Evolutionary conservation across 345 rosid genomes (phyloP).

Genomic region (Geranium brycei): DNA sequence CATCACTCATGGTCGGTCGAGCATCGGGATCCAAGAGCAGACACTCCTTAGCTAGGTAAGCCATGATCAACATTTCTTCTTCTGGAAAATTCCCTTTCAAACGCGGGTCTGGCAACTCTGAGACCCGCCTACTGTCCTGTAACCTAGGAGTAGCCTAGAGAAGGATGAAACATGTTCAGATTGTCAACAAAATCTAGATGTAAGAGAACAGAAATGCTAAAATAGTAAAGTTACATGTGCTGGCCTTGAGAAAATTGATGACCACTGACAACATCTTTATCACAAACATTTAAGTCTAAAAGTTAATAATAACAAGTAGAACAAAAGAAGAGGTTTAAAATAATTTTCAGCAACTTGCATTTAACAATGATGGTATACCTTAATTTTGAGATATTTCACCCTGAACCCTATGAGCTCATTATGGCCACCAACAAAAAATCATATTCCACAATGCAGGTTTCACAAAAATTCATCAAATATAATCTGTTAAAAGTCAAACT

Average conservation of each 20-base stretch:
- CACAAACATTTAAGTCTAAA: no score
- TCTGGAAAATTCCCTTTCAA: constrained; percentile 54
- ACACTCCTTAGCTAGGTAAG: constrained; percentile 91
- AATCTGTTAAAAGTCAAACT: no score
- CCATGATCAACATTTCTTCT: constrained; percentile 89
- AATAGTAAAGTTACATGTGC: no score
- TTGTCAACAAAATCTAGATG: neutral
- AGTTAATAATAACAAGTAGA: no score
- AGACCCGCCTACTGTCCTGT: constrained; percentile 51
- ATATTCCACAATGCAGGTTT: no score
- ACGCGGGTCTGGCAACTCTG: constrained; percentile 76
- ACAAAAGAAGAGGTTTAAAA: no score
- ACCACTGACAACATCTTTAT: neutral
- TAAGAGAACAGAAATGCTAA: no score
- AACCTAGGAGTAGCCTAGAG: constrained; percentile 72
- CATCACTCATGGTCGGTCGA: constrained; percentile 92
- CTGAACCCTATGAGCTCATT: no score
- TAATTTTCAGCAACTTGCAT: no score
- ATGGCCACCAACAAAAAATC: no score
- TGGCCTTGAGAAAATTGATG: neutral
- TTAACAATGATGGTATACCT: no score
- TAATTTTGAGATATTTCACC: no score
- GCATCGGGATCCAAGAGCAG: constrained; percentile 77
- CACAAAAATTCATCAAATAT: neutral
- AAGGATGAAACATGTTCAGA: constrained; percentile 4